Base-by-base conservation (phyloP, 2,329 filamentous ascomycete genomes). In the Pseudopyricularia javanii region DNA sequence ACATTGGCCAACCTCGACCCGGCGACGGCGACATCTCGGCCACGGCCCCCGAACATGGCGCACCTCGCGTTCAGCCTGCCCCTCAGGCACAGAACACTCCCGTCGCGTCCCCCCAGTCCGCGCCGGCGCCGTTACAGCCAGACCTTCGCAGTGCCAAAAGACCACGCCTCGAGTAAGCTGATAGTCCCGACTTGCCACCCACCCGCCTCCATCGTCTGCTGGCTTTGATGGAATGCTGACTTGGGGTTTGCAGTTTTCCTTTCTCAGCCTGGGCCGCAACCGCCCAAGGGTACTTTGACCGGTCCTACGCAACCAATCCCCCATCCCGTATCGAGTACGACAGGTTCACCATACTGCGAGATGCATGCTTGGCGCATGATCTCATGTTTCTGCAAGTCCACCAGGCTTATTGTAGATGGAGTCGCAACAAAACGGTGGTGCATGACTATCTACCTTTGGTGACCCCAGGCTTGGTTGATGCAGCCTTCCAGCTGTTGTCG, bases 321-420 rank as follows among this genome's bases (percentile, higher is more conserved):
- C 20, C 37, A 43, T 20, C 28, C 34, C 7, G 9, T 4, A 60
- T 74, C 2, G 78, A 78, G 55, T 59, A 62, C 47, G 68, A 68
- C 24, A 73, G 85, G 30, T 68, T 80, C 33, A 57, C 63, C n/a
- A 70, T 86, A 7, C 66, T 90, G 12, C 60, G 57, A 26, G 68
- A 78, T 24, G 85, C 85, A 1, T 84, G 80, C 57, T 45, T 56
- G 2, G 59, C 62, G 0, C 64, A 73, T 4, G 86, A 91, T 62
- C 56, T 70, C 48, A 79, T 86, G 60, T 90, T 84, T 61, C 59
- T 89, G 50, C 70, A 75, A 6, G 62, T 86, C 12, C 84, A 87
- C 61, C 83, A 87, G 60, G 55, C 85, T 2, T 83, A 80, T 62
- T 86, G 82, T 60, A 60, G 76, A 20, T 79, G 76, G 74, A 74